Evolutionary conservation across 2,329 filamentous ascomycete species (phyloP), one percentile per base, ranked within the genome.

Genomic region (Lasiodiplodia sp.): DNA sequence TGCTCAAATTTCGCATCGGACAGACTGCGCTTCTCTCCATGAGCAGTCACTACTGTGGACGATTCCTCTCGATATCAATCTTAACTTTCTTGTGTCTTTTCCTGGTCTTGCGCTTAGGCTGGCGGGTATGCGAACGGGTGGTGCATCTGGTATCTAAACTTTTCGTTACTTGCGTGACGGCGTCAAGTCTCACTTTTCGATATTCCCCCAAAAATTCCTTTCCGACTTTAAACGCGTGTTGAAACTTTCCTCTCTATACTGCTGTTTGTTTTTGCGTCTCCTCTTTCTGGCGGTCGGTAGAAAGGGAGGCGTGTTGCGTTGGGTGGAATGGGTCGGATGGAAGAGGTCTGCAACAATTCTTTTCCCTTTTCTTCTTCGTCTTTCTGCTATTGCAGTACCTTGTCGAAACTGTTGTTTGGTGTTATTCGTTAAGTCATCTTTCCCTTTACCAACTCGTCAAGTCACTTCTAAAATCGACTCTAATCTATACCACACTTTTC

Each of bases 91-190:
- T 66, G 63, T 66, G 25, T 55, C 44, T 44, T 34, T 66, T 31
- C 25, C 38, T 66, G 49, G 21, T 44, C 38, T 66, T 44, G 63
- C 63, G 51, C 49, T 65, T 52, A 55, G 63, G 49, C 31, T 55
- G 63, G 49, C 51, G 49, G 51, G 38, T 66, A 25, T 23, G 63
- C 63, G 63, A 66, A 55, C 52, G 52, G 63, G 63, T 56, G 52
- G 49, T 66, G 63, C 63, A 66, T 66, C 63, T 66, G 63, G 63
- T 66, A 66, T 55, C 63, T 66, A 56, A 47, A 40, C 23, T 47
- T 66, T 64, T 52, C 47, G 44, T 64, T 51, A 47, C 47, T 52
- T 52, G 60, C 47, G 60, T 64, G 60, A 53, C 31, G 60, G 60
- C 60, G 60, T 64, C 60, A 38, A 56, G 63, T 55, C 63, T 66